These are phyloP conservation scores for Alternaria rosae DNA, from an alignment of 2,329 filamentous ascomycete genomes.

Conservation along the genomic window DNA sequence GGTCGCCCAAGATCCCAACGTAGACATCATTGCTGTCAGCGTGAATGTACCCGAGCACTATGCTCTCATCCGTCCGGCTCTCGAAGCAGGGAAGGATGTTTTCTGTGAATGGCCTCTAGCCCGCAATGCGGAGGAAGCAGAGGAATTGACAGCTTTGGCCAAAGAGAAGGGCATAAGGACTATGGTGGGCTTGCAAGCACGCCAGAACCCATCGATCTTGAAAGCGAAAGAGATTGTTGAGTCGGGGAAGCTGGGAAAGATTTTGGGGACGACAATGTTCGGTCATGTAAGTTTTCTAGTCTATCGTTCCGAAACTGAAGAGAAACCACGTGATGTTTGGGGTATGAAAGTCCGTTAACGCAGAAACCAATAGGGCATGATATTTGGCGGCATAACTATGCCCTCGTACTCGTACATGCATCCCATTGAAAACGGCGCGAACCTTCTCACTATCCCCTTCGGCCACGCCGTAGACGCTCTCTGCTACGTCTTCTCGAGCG, in stretches of 20 bases:
- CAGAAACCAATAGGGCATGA: constrained; percentile 17
- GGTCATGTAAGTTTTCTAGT: constrained; percentile 19
- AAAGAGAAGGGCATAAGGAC: constrained; percentile 53
- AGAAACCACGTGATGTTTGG: too few species aligned
- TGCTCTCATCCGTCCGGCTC: constrained; percentile 50
- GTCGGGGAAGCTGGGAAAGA: constrained; percentile 54
- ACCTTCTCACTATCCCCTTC: constrained; percentile 53
- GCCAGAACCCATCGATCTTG: constrained; percentile 49
- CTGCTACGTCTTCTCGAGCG: constrained; percentile 37
- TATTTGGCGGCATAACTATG: constrained; percentile 27
- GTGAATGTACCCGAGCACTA: constrained; percentile 57
- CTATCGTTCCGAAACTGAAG: not conserved
- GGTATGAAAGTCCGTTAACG: not conserved
- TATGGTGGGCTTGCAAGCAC: constrained; percentile 58
- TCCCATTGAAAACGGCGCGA: constrained; percentile 55
- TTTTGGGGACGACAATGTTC: constrained; percentile 49
- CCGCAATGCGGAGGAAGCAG: constrained; percentile 50
- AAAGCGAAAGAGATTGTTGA: constrained; percentile 55
- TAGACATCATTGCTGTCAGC: constrained; percentile 58
- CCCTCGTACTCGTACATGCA: constrained; percentile 57
- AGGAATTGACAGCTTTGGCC: constrained; percentile 54
- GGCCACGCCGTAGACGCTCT: constrained; percentile 45
- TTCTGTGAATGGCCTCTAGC: constrained; percentile 62
- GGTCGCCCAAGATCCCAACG: constrained; percentile 55
- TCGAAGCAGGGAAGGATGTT: constrained; percentile 53